These are phyloP conservation scores for Melastoma candidum DNA, from an alignment of 441 rosid genomes.

Conservation along the genomic window DNA sequence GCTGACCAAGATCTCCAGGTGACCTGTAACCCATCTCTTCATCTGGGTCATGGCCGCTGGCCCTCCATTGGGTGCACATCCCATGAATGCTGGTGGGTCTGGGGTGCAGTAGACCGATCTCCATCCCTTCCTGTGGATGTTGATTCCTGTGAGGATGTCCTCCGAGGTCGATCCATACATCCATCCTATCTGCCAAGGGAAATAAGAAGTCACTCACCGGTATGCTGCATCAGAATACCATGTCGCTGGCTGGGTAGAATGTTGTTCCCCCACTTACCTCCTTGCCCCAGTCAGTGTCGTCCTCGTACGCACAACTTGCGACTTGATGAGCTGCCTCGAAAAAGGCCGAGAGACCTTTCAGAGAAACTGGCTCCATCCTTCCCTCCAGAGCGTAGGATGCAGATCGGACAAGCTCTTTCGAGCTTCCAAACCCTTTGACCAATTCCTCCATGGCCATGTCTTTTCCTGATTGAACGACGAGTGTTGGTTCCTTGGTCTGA, in stretches of 20 bases:
- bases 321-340: constrained; percentile 27
- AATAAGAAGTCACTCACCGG: not conserved
- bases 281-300: constrained; percentile 42
- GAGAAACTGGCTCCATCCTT: constrained; percentile 7
- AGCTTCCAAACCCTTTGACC: constrained; percentile 32
- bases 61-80: constrained; percentile 29
- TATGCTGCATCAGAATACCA: no score
- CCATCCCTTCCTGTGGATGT: constrained; percentile 60
- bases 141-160: constrained; percentile 36
- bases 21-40: constrained; percentile 48
- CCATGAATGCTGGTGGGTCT: constrained; percentile 29
- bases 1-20: constrained; percentile 29
- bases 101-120: constrained; percentile 14
- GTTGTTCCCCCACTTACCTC: constrained; percentile 19
- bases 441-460: not conserved
- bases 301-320: constrained; percentile 37
- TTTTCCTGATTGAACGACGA: no score
- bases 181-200: constrained; percentile 31
- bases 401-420: constrained; percentile 27
- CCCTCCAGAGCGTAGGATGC: constrained; percentile 36
- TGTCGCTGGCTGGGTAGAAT: no score
- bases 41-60: constrained; percentile 32
- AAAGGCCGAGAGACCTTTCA: constrained; percentile 11
- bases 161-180: constrained; percentile 38
- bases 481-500: no score